phyloP scores from a whole-genome alignment of 768 basidiomycete genomes.

The Kwoniella pini region DNA sequence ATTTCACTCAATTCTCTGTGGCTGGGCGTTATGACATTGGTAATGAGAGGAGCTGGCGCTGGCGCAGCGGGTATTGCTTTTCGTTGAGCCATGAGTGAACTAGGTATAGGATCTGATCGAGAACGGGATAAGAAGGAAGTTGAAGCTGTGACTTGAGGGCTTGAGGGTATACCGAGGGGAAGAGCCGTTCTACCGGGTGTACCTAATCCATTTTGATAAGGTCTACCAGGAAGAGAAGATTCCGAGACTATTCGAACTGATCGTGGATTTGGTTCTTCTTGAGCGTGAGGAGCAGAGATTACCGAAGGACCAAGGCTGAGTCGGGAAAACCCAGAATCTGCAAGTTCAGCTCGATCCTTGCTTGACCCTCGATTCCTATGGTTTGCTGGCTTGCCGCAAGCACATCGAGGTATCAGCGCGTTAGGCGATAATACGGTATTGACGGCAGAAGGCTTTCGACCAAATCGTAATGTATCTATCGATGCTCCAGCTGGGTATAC shows the following conservation, averaged over 20 bases:
- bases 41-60: constrained; percentile 7
- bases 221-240: constrained; percentile 9
- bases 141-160: constrained; percentile 12
- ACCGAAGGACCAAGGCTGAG: constrained; percentile 36
- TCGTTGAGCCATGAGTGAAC: constrained; percentile 11
- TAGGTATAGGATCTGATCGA: constrained; percentile 39
- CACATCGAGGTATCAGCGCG: constrained; percentile 46
- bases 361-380: constrained; percentile 26
- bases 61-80: background rate
- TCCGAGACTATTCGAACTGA: constrained; percentile 35
- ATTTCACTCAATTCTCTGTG: background rate
- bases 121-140: constrained; percentile 41
- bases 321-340: constrained; percentile 36
- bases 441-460: constrained; percentile 46
- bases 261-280: background rate
- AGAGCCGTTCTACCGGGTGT: constrained; percentile 5
- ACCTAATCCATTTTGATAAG: background rate
- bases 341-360: constrained; percentile 32
- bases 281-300: constrained; percentile 8
- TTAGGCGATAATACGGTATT: constrained; percentile 52
- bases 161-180: constrained; percentile 15
- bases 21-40: constrained; percentile 23
- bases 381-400: constrained; percentile 43
- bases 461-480: constrained; percentile 52
- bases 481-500: constrained; percentile 33